Base-by-base conservation (phyloP, 2,329 filamentous ascomycete species). In the Phialophora verrucosa region DNA sequence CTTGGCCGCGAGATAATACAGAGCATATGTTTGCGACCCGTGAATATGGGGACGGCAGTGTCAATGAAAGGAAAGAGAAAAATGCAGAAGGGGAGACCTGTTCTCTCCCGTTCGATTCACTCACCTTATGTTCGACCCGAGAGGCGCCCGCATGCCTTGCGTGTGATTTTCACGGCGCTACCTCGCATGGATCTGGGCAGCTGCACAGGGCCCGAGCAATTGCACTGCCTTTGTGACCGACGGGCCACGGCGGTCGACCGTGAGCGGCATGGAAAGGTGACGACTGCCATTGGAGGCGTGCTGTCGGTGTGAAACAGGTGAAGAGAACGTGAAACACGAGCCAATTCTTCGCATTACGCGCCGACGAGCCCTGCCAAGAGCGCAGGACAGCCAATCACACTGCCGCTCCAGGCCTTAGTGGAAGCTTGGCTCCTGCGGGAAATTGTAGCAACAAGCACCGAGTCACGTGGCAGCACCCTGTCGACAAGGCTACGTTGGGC, bases 261-360 rank as follows among this genome's bases (percentile, higher is more conserved):
- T 4, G 23, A 32, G 11, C 20, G 38, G 49, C 23, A 7, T 60
- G 32, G 51, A 35, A 57, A 27, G 63, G 66, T 68, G 62, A 66
- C 59, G 31, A 42, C n/a, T 59, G 35, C 54, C 17, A 66, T 69
- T 69, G 64, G 67, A 56, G 57, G 53, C 17, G 44, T 25, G 38
- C 25, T 47, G 17, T n/a, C 38, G 51, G 38, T 32, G 55, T 68
- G 66, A 65, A 65, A 68, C 66, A 53, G 32, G 66, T 47, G 44
- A 62, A 65, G 62, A 59, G 38, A 42, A 58, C 29, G 63, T 69
- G 66, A 69, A 66, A 69, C 62, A 47, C 20, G 38, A 23, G 25
- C 49, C n/a, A 38, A 54, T 17, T 55, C 53, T 20, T 55, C 53
- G 53, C 53, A 55, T 55, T 55, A 55, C 14, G 53, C 53, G 53